Base-by-base conservation (phyloP, 805 yeast species). In the Candida golubevii region DNA sequence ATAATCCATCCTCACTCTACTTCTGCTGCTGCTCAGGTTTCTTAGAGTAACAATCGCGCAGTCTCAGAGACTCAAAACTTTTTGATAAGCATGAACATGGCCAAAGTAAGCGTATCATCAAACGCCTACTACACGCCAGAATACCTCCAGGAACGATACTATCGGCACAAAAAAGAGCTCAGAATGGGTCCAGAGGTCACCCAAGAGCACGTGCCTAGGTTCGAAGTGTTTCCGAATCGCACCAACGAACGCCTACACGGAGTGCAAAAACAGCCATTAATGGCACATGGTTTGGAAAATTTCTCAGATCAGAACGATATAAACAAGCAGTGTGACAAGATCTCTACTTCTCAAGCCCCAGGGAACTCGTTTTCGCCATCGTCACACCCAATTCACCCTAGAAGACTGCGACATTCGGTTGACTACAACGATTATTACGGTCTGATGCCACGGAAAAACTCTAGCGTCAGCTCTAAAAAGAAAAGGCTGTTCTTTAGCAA, bases 121-220 rank as follows among this genome's bases (percentile, higher is more conserved):
- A 59, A 62, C 36, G 75, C 71, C n/a, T 69, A 70, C 56, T 70
- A 55, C 44, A 60, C 74, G 26, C 49, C 64, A 7, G 62, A 62
- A 34, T 70, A 67, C 49, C 59, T 70, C 42, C 53, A 53, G 18
- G 46, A 43, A 6, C 30, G 36, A 11, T 30, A 28, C 5, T 34
- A 29, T 14, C 38, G 36, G 1, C 42, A 29, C 23, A 18, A 26
- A n/a, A 37, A 29, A 28, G 18, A 28, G 26, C 37, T 34, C 2
- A 29, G 36, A 13, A 33, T 42, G 1, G 12, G 14, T 5, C 38
- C 41, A 35, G 29, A 13, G 14, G 2, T 26, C 39, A 7, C 32
- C 6, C 32, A 29, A 12, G 11, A 10, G 32, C 11, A 29, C 32
- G n/a, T 29, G 32, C 32, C 32, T 10, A 29, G 32, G 6, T 29